Base-by-base conservation (phyloP, 768 basidiomycete genomes). In the Leucosporidium scottii region DNA sequence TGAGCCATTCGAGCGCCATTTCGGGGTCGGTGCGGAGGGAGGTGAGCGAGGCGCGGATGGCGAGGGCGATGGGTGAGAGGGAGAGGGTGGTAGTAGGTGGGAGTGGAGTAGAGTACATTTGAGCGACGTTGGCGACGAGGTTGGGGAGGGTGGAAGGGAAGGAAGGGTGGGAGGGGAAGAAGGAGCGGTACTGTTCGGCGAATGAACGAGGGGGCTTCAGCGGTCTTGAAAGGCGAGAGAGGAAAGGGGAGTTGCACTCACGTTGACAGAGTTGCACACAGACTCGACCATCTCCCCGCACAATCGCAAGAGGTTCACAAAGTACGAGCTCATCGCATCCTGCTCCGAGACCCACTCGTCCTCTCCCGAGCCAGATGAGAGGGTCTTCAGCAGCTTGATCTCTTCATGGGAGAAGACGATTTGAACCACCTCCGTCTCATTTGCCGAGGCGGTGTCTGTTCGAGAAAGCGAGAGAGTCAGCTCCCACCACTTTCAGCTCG, bases 281-380 rank as follows among this genome's bases (percentile, higher is more conserved):
- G 6, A 17, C 10, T 57, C 31, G 18, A 57, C 20, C 17, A 15
- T 17, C 17, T 31, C 30, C 7, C 21, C 55, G 17, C 28, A 57
- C 21, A 57, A 25, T 9, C 55, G 18, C 30, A 57, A 31, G 2
- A 57, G 28, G 20, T 36, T 57, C 31, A 57, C 30, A 28, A 28
- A 57, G 55, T 57, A 57, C 31, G 55, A 30, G 30, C 55, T 57
- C 28, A 57, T 23, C 27, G 30, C 55, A 34, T 57, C 55, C 31
- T 57, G 55, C 31, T 57, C 55, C 1, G 55, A 57, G 30, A 57
- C 30, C 55, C 55, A 57, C 20, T 57, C 55, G 31, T 57, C 31
- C 55, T 57, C 55, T 21, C 55, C 55, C 2, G 4, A 2, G 4
- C 55, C 55, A 3, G 25, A 13, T 2, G 28, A 31, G 8, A 57